A percentile compares a stretch with the other conserved stretches of the same genome.
Conservation (phyloP, 2,329 filamentous ascomycete genomes). For the Orbilia quercus region DNA sequence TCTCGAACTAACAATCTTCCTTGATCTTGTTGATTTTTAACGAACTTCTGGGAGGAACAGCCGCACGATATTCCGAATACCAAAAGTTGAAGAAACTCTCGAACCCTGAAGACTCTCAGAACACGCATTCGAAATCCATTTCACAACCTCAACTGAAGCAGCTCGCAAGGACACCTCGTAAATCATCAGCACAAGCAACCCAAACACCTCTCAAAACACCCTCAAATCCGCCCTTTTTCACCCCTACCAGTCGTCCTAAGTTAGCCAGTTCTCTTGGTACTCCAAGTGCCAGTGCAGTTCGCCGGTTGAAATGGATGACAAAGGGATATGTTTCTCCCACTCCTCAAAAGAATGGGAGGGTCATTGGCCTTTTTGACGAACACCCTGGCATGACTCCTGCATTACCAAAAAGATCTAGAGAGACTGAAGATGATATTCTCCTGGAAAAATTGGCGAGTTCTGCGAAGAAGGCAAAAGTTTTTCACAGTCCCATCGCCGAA, state of each 20-base stretch:
- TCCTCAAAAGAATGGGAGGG: constrained; percentile 49
- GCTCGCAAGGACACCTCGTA: constrained; percentile 13
- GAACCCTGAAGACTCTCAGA: constrained; percentile 23
- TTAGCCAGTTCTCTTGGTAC: constrained; percentile 20
- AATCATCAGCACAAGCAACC: constrained; percentile 2
- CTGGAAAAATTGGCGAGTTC: constrained; percentile 34
- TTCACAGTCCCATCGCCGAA: background rate
- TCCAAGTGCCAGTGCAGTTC: constrained; percentile 32
- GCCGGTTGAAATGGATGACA: constrained; percentile 47
- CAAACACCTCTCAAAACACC: constrained; percentile 36
- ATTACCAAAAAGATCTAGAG: constrained; percentile 31
- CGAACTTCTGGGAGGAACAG: constrained; percentile 15
- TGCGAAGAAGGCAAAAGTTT: constrained; percentile 24
- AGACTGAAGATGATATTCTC: constrained; percentile 23
- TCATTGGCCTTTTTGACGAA: constrained; percentile 46
- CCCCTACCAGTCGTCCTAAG: constrained; percentile 35
- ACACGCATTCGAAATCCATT: constrained; percentile 5
- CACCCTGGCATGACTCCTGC: constrained; percentile 41
- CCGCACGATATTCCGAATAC: constrained; percentile 51
- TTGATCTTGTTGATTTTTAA: background rate
- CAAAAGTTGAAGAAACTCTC: constrained; percentile 44
- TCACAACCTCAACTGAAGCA: background rate
- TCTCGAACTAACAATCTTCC: background rate
- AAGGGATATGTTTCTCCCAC: constrained; percentile 55
- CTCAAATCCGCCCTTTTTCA: constrained; percentile 45